A percentile compares a stretch with the other conserved stretches of the same genome.
Conservation (phyloP, 768 basidiomycete genomes). For the Hebeloma cylindrosporum region DNA sequence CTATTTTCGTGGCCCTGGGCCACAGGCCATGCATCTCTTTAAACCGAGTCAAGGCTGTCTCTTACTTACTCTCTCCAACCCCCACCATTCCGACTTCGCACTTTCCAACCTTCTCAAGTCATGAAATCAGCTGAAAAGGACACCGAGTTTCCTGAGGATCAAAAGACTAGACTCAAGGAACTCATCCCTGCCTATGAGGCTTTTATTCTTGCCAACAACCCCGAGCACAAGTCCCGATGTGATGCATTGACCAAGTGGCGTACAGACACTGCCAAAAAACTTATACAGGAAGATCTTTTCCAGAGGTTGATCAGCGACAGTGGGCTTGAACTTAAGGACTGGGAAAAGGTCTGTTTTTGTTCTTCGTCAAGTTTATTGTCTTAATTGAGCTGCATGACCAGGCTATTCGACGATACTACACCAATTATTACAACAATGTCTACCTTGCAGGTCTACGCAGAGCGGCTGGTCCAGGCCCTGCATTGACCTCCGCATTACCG, state of each 20-base stretch:
- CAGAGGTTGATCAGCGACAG: not conserved
- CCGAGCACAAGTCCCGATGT: not conserved
- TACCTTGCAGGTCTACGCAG: not conserved
- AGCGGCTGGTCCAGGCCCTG: too few relatives aligned
- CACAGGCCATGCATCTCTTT: too few relatives aligned
- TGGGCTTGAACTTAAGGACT: not conserved
- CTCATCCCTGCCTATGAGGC: conserved; percentile 2
- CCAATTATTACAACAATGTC: not conserved
- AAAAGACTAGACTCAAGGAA: conserved; percentile 4
- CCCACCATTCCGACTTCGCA: too few relatives aligned
- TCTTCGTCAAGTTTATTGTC: not conserved
- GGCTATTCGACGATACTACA: not conserved
- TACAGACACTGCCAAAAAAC: conserved; percentile 2
- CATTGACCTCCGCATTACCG: too few relatives aligned
- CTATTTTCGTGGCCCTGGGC: too few relatives aligned
- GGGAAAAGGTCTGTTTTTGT: conserved; percentile 5
- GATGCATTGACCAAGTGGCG: not conserved
- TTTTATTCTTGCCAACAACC: conserved; percentile 6
- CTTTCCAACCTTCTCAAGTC: too few relatives aligned
- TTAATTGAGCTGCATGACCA: not conserved
- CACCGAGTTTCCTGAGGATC: conserved; percentile 3
- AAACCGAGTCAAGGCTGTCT: too few relatives aligned
- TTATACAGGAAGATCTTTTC: conserved; percentile 2
- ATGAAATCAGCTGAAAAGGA: too few relatives aligned
- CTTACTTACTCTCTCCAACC: too few relatives aligned